Percentiles rank a stretch among this genome's conserved stretches.
Evolutionary conservation across 352 stramenopile species (phyloP).

Genomic region (Phytophthora pluvialis): DNA sequence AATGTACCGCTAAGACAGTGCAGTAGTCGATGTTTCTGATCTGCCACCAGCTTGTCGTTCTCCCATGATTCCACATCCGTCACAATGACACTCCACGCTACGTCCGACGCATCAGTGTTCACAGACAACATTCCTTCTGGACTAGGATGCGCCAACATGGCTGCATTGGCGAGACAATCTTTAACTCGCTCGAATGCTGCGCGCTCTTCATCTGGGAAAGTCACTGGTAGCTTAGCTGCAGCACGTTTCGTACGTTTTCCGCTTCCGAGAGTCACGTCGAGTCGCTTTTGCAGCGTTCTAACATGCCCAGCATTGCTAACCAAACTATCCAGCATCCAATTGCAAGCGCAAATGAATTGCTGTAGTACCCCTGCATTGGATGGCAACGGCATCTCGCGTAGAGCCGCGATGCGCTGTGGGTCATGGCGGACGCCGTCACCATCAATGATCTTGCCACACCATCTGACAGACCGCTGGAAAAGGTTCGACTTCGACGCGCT

Average conservation of each 20-base stretch:
- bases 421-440: neutral
- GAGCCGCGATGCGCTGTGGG: neutral
- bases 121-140: neutral
- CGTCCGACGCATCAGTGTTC: conserved; percentile 10
- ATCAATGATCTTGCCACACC: neutral
- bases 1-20: conserved; percentile 1
- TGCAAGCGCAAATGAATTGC: neutral
- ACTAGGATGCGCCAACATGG: conserved; percentile 2
- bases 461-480: neutral
- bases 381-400: neutral
- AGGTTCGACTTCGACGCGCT: neutral
- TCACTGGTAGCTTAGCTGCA: neutral
- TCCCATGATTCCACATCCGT: conserved; percentile 6
- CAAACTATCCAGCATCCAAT: neutral
- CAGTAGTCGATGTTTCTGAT: neutral
- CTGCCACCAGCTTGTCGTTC: neutral
- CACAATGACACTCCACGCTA: conserved; percentile 4
- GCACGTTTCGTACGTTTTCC: conserved; percentile 8
- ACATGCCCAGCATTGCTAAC: neutral
- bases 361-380: neutral
- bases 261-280: neutral
- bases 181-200: conserved; percentile 2
- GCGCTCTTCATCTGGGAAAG: neutral
- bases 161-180: neutral
- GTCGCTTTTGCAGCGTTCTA: neutral